Percentiles rank a stretch among this genome's conserved stretches.
phyloP scores from a whole-genome alignment of 495 filamentous ascomycete species.

The Podospora appendiculata region DNA sequence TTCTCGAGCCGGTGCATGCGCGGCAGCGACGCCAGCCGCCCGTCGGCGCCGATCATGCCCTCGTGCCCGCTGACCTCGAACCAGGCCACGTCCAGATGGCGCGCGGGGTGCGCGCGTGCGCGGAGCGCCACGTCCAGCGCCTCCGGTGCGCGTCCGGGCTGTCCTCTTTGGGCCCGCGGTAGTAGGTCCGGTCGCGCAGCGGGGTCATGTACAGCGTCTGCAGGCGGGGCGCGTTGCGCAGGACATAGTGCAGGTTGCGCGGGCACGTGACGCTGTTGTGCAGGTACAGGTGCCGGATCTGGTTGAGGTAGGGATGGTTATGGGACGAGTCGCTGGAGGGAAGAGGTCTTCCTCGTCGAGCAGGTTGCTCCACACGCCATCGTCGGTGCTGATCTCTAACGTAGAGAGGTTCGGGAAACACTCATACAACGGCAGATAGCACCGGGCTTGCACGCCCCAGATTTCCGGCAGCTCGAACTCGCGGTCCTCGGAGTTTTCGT shows the following conservation, averaged over 20 bases:
- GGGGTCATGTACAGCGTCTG: slow-evolving; percentile 25
- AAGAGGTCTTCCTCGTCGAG: not conserved
- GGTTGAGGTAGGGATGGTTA: slow-evolving; percentile 6
- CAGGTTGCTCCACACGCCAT: slow-evolving; percentile 13
- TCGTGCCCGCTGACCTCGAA: slow-evolving; percentile 11
- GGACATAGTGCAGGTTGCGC: slow-evolving; percentile 14
- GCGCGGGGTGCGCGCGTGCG: slow-evolving; percentile 13
- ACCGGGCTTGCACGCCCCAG: slow-evolving; percentile 13
- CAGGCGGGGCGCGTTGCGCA: slow-evolving; percentile 19
- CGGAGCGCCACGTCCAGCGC: slow-evolving; percentile 17
- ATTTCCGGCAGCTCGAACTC: slow-evolving; percentile 14
- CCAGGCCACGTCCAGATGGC: slow-evolving; percentile 23
- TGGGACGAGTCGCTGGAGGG: not conserved
- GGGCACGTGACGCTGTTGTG: slow-evolving; percentile 20
- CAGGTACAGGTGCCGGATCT: slow-evolving; percentile 20
- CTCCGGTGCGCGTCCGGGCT: slow-evolving; percentile 8
- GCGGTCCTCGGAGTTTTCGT: slow-evolving; percentile 13
- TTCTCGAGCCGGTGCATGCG: slow-evolving; percentile 9
- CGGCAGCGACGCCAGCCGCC: slow-evolving; percentile 18
- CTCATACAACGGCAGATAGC: slow-evolving; percentile 11
- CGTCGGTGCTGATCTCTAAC: slow-evolving; percentile 22
- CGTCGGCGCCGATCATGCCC: slow-evolving; percentile 16
- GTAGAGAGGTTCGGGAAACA: slow-evolving; percentile 17
- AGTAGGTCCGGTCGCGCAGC: slow-evolving; percentile 4
- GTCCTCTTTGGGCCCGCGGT: not conserved